phyloP scores from a whole-genome alignment of 192 early-diverging fungal species.

The Entophlyctis helioformis region DNA sequence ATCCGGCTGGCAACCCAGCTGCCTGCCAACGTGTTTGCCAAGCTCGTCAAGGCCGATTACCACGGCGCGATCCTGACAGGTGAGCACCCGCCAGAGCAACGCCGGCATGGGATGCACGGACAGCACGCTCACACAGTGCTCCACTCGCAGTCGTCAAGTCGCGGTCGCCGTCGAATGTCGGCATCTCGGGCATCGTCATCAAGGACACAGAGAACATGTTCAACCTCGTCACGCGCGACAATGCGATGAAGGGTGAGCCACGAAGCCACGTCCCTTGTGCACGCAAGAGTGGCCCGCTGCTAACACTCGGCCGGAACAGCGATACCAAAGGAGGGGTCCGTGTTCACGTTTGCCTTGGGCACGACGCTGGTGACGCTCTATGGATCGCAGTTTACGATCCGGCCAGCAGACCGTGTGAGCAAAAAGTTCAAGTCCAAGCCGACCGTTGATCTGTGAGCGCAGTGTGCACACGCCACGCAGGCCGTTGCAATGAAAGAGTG shows the following conservation, averaged over 20 bases:
- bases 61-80: conserved; percentile 72
- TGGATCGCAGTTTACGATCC: conserved; percentile 63
- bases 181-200: conserved; percentile 65
- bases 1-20: conserved; percentile 3
- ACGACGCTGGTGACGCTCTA: conserved; percentile 60
- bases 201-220: conserved; percentile 87
- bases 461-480: too few species aligned
- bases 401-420: conserved; percentile 59
- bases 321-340: conserved; percentile 56
- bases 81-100: conserved; percentile 5
- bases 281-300: not conserved
- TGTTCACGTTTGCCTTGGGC: conserved; percentile 30
- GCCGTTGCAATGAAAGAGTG: too few species aligned
- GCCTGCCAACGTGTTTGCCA: conserved; percentile 21
- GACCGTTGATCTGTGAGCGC: conserved; percentile 42
- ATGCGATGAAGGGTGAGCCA: conserved; percentile 52
- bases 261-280: conserved; percentile 12
- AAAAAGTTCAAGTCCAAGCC: conserved; percentile 62
- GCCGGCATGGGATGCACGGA: not conserved
- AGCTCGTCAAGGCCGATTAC: conserved; percentile 68
- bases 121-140: not conserved
- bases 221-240: conserved; percentile 55
- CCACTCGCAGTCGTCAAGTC: conserved; percentile 45
- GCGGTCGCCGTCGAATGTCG: conserved; percentile 68
- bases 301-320: conserved; percentile 11